Percentiles rank a stretch among this genome's conserved stretches.
Evolutionary conservation across 345 rosid species (phyloP).

Genomic region (Citrus inodora): DNA sequence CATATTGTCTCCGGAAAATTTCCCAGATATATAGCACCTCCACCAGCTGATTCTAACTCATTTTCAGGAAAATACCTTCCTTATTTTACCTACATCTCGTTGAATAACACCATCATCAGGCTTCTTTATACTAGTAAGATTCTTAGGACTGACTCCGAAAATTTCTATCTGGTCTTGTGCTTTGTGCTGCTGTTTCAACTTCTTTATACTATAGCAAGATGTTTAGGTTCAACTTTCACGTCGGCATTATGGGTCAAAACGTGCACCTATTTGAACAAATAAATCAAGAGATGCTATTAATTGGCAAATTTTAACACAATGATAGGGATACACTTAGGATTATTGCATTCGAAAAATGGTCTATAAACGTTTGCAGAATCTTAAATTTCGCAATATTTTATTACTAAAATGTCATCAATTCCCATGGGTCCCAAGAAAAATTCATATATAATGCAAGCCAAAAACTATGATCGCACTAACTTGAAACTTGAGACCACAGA

Average conservation of each 20-base stretch:
- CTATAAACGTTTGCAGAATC: too few relatives aligned
- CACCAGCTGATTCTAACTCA: conserved; percentile 28
- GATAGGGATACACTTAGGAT: neutral
- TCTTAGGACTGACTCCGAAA: conserved; percentile 15
- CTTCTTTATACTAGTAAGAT: too few relatives aligned
- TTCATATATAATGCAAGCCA: too few relatives aligned
- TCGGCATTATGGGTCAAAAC: conserved; percentile 59
- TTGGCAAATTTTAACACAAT: too few relatives aligned
- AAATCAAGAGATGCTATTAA: neutral
- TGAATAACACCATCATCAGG: neutral
- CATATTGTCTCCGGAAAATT: conserved; percentile 71
- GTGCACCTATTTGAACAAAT: conserved; percentile 47
- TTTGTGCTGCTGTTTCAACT: conserved; percentile 39
- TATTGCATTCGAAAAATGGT: neutral
- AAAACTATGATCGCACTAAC: too few relatives aligned
- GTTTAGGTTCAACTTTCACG: conserved; percentile 10
- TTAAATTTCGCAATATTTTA: too few relatives aligned
- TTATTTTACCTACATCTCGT: neutral
- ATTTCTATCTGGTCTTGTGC: conserved; percentile 57
- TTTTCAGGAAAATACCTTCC: conserved; percentile 2
- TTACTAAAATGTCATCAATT: too few relatives aligned
- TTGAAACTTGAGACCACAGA: too few relatives aligned
- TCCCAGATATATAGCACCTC: conserved; percentile 70
- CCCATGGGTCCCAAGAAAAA: too few relatives aligned
- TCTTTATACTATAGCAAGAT: conserved; percentile 11